Evolutionary conservation across 495 filamentous ascomycete species (phyloP), one percentile per base, ranked within the genome.

Genomic region (Achaetomiella virescens): DNA sequence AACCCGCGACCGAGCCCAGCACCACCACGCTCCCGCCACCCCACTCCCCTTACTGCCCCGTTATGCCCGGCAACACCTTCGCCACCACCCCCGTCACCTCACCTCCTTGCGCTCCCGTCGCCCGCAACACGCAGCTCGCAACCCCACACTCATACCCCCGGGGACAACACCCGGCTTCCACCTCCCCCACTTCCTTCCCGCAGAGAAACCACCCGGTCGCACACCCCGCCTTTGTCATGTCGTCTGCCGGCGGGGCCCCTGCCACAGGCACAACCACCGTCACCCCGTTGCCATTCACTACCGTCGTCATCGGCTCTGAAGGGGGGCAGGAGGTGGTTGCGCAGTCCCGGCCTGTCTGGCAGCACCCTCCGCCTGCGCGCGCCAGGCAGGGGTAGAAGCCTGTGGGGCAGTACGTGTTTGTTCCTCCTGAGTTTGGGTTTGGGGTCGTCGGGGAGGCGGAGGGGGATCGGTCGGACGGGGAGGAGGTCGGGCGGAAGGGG

Each of bases 121-220:
- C 78, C 76, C 12, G 80, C 17, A 10, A 43, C 81, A 66, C 90
- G 27, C 27, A 95, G 65, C 85, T 87, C 20, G 76, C 74, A 20
- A 71, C 69, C 10, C 89, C 90, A 71, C 90, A 95, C 6, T 55
- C 69, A 66, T 83, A 92, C 18, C 87, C 89, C 21, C 57, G 72
- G 4, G 89, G 90, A 76, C 90, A 96, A 64, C 90, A 96, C 8
- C 91, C 90, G 0, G 84, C 79, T 0, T 73, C 73, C 12, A 74
- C 78, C 6, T 80, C 81, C 0, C 80, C 81, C 52, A 64, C 67
- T 0, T 31, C 48, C 27, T 9, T 31, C 17, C 70, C 70, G 60
- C 91, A 96, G 38, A 76, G 78, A 52, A 82, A 88, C 90, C 90
- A 96, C 3, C 90, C 90, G 21, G 51, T 69, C 0, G 89, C 88